phyloP scores from a whole-genome alignment of 129 eudicot genomes.

The Arctium minus region DNA sequence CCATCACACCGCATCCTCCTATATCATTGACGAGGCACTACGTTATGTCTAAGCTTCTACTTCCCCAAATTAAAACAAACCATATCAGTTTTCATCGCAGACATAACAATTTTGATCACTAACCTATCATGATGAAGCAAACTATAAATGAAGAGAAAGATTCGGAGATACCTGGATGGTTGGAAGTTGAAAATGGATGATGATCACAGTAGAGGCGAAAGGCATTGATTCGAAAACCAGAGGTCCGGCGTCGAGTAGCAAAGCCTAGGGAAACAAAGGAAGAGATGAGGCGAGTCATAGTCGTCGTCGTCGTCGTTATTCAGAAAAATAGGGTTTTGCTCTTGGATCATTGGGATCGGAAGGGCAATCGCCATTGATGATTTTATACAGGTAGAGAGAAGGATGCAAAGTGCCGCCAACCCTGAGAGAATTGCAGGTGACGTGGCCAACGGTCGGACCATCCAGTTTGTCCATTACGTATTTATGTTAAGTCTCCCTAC shows the following conservation, averaged over 20 bases:
- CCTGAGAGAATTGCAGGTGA: slow-evolving; percentile 11
- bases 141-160: not conserved
- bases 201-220: slow-evolving; percentile 36
- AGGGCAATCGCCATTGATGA: slow-evolving; percentile 1
- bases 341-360: slow-evolving; percentile 12
- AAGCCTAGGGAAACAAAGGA: slow-evolving; percentile 36
- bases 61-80: not conserved
- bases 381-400: not conserved
- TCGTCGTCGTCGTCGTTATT: not conserved
- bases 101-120: not conserved
- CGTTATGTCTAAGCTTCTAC: not conserved
- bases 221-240: slow-evolving; percentile 18
- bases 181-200: slow-evolving; percentile 19
- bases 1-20: not conserved
- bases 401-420: slow-evolving; percentile 28
- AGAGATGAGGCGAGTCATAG: slow-evolving; percentile 24
- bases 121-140: not conserved
- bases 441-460: slow-evolving; percentile 54
- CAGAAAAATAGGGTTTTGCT: not conserved
- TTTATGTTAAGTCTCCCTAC: not conserved
- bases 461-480: not conserved
- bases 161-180: slow-evolving; percentile 12
- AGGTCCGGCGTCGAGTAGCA: slow-evolving; percentile 25
- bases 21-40: not conserved
- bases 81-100: not conserved